Conservation (phyloP, 2,329 filamentous ascomycete species). For the Colletotrichum tropicale region DNA sequence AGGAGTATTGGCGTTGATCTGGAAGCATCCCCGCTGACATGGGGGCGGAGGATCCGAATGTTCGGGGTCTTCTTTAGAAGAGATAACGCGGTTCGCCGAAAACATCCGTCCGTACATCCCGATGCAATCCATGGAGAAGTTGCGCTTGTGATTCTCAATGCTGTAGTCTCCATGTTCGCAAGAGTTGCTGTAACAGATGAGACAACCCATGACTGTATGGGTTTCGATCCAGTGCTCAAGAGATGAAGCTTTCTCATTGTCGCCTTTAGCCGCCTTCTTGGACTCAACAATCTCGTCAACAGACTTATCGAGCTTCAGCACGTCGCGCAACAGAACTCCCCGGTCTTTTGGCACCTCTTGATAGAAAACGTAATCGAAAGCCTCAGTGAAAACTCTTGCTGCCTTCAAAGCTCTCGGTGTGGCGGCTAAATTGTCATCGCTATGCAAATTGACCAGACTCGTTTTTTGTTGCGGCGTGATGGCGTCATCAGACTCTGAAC, state of each 20-base stretch:
- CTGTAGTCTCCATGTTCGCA: slow-evolving; percentile 67
- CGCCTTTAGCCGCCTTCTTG: slow-evolving; percentile 54
- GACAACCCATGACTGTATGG: slow-evolving; percentile 59
- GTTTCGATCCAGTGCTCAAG: slow-evolving; percentile 49
- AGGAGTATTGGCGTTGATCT: slow-evolving; percentile 21
- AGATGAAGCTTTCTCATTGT: slow-evolving; percentile 32
- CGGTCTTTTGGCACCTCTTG: slow-evolving; percentile 32
- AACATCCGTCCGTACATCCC: slow-evolving; percentile 21
- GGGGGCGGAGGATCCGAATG: slow-evolving; percentile 21
- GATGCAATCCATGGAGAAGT: slow-evolving; percentile 52
- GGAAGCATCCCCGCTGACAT: slow-evolving; percentile 50
- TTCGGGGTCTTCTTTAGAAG: background rate
- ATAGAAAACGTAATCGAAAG: slow-evolving; percentile 61
- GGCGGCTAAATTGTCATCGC: slow-evolving; percentile 38
- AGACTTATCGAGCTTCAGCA: slow-evolving; percentile 57
- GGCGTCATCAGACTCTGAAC: slow-evolving; percentile 47
- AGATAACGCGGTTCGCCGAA: slow-evolving; percentile 12
- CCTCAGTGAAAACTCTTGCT: slow-evolving; percentile 58
- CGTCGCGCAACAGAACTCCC: slow-evolving; percentile 53
- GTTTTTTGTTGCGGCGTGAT: slow-evolving; percentile 61
- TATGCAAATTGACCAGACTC: slow-evolving; percentile 53
- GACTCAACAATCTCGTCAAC: slow-evolving; percentile 59
- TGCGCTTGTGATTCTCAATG: slow-evolving; percentile 53
- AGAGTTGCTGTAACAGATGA: slow-evolving; percentile 65
- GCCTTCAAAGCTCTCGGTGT: slow-evolving; percentile 44